Conservation (phyloP, 1,284 basidiomycete genomes). For the Violaceomyces palustris region DNA sequence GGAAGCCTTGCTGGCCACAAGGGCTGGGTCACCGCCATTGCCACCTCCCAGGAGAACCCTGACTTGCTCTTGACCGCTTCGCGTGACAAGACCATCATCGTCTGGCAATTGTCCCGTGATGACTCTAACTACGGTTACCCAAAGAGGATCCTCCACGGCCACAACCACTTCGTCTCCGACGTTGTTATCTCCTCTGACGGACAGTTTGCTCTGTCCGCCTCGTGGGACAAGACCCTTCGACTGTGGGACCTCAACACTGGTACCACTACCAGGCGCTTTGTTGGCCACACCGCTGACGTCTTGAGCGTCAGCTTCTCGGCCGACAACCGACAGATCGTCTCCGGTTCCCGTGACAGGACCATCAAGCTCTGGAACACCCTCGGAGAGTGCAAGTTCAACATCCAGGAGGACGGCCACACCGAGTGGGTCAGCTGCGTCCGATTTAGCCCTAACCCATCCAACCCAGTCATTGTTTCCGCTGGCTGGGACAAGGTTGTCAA, state of each 20-base stretch:
- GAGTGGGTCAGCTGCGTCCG: conserved; percentile 92
- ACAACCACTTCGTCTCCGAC: conserved; percentile 99
- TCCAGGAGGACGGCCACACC: conserved; percentile 86
- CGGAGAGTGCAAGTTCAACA: conserved; percentile 99
- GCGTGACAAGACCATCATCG: conserved; percentile 99
- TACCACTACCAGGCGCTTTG: conserved; percentile 65
- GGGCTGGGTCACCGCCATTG: conserved; percentile 86
- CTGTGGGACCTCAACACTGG: conserved; percentile 69
- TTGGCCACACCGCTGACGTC: conserved; percentile 96
- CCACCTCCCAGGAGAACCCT: conserved; percentile 91
- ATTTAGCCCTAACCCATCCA: conserved; percentile 96
- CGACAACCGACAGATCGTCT: conserved; percentile 76
- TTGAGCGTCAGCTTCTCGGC: conserved; percentile 61
- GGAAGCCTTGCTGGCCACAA: conserved; percentile 81
- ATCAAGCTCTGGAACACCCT: conserved; percentile 99
- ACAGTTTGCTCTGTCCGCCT: conserved; percentile 97
- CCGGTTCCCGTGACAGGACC: conserved; percentile 86
- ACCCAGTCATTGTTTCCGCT: conserved; percentile 97
- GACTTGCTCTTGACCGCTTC: conserved; percentile 96
- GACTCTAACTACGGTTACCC: conserved; percentile 59
- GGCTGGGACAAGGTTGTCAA: conserved; percentile 99
- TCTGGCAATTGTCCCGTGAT: conserved; percentile 97
- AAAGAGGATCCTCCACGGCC: conserved; percentile 94
- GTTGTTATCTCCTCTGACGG: conserved; percentile 85
- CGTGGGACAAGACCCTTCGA: conserved; percentile 99